phyloP scores from a whole-genome alignment of 192 early-diverging fungal species.

The Coemansia sp. region DNA sequence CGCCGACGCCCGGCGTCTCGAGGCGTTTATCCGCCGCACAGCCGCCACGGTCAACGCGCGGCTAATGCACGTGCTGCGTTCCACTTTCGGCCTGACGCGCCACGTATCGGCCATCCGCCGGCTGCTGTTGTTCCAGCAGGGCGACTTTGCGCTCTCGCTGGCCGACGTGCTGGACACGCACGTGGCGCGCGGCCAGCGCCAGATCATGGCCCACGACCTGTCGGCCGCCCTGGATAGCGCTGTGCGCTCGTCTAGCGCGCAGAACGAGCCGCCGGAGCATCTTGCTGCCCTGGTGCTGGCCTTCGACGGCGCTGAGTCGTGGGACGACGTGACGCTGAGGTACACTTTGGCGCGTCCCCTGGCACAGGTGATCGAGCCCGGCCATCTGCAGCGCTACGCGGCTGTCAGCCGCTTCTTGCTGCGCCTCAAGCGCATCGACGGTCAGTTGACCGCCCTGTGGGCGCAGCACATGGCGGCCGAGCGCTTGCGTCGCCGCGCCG shows the following conservation, averaged over 20 bases:
- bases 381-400: slow-evolving; percentile 75
- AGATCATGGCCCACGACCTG: slow-evolving; percentile 84
- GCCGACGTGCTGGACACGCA: slow-evolving; percentile 72
- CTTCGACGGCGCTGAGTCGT: slow-evolving; percentile 53
- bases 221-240: slow-evolving; percentile 82
- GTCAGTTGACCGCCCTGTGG: slow-evolving; percentile 74
- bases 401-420: slow-evolving; percentile 87
- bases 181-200: slow-evolving; percentile 65
- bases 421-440: slow-evolving; percentile 83
- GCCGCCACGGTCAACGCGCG: slow-evolving; percentile 70
- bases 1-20: slow-evolving; percentile 67
- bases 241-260: slow-evolving; percentile 84
- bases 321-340: slow-evolving; percentile 91
- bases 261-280: slow-evolving; percentile 76
- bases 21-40: slow-evolving; percentile 68
- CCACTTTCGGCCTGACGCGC: slow-evolving; percentile 78
- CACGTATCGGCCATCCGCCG: slow-evolving; percentile 83
- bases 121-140: slow-evolving; percentile 89
- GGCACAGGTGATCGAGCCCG: slow-evolving; percentile 71
- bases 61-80: slow-evolving; percentile 76
- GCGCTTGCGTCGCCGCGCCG: slow-evolving; percentile 31
- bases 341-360: slow-evolving; percentile 83
- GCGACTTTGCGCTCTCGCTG: slow-evolving; percentile 90
- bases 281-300: slow-evolving; percentile 52
- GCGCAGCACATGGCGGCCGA: slow-evolving; percentile 69